phyloP scores from a whole-genome alignment of 106 monocot genomes.

The Dendrobium nobile region DNA sequence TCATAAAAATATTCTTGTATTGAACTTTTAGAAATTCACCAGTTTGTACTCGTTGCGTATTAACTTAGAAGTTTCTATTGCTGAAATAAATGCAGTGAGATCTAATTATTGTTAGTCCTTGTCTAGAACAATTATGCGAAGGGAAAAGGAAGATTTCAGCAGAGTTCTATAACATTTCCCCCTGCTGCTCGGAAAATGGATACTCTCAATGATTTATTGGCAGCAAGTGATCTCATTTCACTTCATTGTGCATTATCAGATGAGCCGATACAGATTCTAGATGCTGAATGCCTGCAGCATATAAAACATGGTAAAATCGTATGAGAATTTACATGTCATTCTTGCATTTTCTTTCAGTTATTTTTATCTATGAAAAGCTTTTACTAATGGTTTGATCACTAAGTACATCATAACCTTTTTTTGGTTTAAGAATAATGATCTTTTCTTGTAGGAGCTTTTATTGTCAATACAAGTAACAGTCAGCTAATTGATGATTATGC shows the following conservation, averaged over 20 bases:
- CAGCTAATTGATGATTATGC: slow-evolving; percentile 43
- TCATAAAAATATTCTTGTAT: too few relatives aligned
- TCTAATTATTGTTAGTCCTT: neutral
- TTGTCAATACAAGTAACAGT: slow-evolving; percentile 20
- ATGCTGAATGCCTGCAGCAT: slow-evolving; percentile 82
- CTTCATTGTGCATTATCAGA: slow-evolving; percentile 83
- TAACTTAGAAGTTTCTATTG: neutral
- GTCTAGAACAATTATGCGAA: slow-evolving; percentile 17
- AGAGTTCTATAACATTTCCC: slow-evolving; percentile 58
- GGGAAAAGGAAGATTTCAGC: slow-evolving; percentile 61
- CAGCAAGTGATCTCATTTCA: slow-evolving; percentile 92
- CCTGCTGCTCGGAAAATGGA: slow-evolving; percentile 97
- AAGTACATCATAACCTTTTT: neutral
- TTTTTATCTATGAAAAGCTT: neutral
- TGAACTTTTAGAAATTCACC: neutral
- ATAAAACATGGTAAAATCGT: slow-evolving; percentile 76
- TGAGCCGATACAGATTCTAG: slow-evolving; percentile 79
- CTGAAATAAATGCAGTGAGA: neutral
- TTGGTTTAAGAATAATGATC: neutral
- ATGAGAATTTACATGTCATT: neutral
- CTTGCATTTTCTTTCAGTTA: neutral
- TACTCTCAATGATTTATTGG: slow-evolving; percentile 89
- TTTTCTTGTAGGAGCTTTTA: slow-evolving; percentile 16
- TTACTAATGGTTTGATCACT: neutral
- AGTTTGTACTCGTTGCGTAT: neutral